Conservation (phyloP, 2,329 filamentous ascomycete species). For the Hymenoscyphus fructigenus region DNA sequence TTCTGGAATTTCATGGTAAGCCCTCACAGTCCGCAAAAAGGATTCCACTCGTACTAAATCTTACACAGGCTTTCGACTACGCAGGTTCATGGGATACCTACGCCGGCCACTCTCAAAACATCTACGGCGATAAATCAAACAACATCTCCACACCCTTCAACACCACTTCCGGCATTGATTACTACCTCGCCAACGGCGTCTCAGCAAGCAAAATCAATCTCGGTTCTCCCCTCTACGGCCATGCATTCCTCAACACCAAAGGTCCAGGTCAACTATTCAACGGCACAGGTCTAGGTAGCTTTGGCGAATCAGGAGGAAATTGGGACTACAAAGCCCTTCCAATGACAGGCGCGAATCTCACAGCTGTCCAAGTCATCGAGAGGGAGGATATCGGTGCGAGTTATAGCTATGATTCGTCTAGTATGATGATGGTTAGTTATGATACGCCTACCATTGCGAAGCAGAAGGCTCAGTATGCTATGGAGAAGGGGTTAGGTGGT, state of each 20-base stretch:
- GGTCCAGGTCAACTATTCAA: conserved; percentile 63
- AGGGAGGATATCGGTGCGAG: conserved; percentile 51
- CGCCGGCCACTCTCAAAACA: conserved; percentile 63
- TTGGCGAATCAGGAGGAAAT: conserved; percentile 67
- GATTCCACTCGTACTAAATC: conserved; percentile 47
- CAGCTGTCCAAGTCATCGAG: conserved; percentile 49
- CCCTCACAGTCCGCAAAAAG: conserved; percentile 54
- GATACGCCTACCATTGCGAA: not conserved
- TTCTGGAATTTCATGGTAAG: conserved; percentile 38
- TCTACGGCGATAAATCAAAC: conserved; percentile 57
- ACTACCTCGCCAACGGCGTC: conserved; percentile 56
- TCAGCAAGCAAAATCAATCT: conserved; percentile 66
- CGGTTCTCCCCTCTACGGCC: conserved; percentile 78
- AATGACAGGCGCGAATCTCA: conserved; percentile 53
- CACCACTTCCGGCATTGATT: conserved; percentile 60
- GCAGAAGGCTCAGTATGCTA: not conserved
- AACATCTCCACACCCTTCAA: conserved; percentile 65
- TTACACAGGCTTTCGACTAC: conserved; percentile 52
- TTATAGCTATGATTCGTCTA: conserved; percentile 62
- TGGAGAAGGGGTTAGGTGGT: not conserved
- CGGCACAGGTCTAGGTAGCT: conserved; percentile 62
- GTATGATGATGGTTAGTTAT: conserved; percentile 4
- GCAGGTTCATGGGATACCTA: conserved; percentile 46
- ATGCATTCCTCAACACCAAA: conserved; percentile 62
- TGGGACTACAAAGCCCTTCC: conserved; percentile 82